Evolutionary conservation across 805 yeast species (phyloP), one percentile per base, ranked within the genome.

Genomic region (Candida odintsovae): DNA sequence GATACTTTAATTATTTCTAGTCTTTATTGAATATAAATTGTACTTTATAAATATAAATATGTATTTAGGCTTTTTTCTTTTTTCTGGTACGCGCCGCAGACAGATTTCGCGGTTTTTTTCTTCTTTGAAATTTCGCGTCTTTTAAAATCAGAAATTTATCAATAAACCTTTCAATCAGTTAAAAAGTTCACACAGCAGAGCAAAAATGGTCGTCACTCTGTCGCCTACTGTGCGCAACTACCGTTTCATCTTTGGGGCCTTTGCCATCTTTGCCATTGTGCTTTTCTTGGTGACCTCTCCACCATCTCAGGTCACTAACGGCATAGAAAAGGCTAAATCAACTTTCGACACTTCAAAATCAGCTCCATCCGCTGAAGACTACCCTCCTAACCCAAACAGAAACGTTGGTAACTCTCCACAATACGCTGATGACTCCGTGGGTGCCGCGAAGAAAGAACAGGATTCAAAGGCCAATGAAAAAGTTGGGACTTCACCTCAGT

Each of bases 221-320:
- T 40, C 41, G 18, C 52, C 53, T 15, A 61, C 72, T 53, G 65
- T 70, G 48, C 69, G 79, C 58, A 77, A 77, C 62, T 66, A 75
- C 54, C 78, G 86, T 49, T 71, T 77, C 50, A 52, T 77, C 15
- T 60, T 78, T 12, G 77, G 77, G 12, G 75, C 81, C 2, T 54
- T 79, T 38, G 76, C 76, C 21, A 62, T 80, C 26, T 62, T 82
- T 42, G 69, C 73, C 55, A 61, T 82, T 44, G 67, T 80, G 20
- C 64, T 75, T 35, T 70, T 80, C 53, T 66, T 82, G 44, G 70
- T 73, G 43, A 62, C 76, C 3, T 69, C 81, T 2, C 71, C 74
- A 41, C 56, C 81, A 3, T 70, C 74, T 40, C 59, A 69, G 26
- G 61, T 71, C 41, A 58, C 64, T 11, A 51, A 57, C 38, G 58